These are phyloP conservation scores for Fusarium devonianum DNA, from an alignment of 2,329 filamentous ascomycete species.

Conservation along the genomic window DNA sequence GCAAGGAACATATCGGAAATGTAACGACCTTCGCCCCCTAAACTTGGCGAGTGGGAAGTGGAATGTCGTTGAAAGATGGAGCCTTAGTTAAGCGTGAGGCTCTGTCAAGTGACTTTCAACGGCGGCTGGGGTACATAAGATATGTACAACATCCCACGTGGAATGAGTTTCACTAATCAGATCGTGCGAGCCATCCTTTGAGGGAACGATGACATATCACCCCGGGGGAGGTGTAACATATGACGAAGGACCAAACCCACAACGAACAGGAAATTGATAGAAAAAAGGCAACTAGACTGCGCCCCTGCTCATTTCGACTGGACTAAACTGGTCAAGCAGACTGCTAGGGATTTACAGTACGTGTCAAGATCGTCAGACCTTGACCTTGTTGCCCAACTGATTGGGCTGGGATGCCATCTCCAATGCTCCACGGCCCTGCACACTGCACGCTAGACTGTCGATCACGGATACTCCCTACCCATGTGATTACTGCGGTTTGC, in stretches of 20 bases:
- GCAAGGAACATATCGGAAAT: too few relatives aligned
- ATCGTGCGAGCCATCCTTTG: too few relatives aligned
- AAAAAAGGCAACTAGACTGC: not conserved
- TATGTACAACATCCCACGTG: too few relatives aligned
- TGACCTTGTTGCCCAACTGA: constrained; percentile 8
- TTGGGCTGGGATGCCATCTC: constrained; percentile 18
- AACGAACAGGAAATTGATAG: too few relatives aligned
- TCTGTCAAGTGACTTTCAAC: too few relatives aligned
- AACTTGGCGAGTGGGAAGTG: too few relatives aligned
- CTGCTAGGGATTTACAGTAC: not conserved
- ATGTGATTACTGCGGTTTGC: not conserved
- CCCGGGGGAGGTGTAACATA: not conserved
- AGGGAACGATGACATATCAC: not conserved
- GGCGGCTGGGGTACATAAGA: too few relatives aligned
- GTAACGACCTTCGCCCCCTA: too few relatives aligned
- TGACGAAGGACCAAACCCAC: too few relatives aligned
- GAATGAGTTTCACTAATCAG: too few relatives aligned
- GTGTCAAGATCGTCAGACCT: not conserved
- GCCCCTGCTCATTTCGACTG: not conserved
- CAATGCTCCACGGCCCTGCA: not conserved
- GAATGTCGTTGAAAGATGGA: too few relatives aligned
- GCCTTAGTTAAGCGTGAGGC: too few relatives aligned
- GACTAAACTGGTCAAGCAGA: not conserved
- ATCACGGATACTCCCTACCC: constrained; percentile 2
- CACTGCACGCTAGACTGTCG: not conserved